Conservation (phyloP, 495 filamentous ascomycete genomes). For the Aspergillus olivimuriae region DNA sequence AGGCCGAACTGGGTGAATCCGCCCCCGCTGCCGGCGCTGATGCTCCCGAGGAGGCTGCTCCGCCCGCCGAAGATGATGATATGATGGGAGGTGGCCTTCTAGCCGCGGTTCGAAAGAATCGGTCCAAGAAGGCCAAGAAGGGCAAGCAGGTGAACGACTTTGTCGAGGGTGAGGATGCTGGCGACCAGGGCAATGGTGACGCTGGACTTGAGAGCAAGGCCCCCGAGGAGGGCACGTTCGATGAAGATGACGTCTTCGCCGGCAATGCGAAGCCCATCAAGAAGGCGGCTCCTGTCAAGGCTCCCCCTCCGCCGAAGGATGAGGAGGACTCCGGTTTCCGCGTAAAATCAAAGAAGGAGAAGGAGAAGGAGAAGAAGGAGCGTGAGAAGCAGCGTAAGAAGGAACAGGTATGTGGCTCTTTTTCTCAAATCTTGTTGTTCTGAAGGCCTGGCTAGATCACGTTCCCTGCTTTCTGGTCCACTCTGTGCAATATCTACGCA, state of each 20-base stretch:
- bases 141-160: constrained; percentile 66
- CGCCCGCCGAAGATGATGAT: constrained; percentile 48
- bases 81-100: constrained; percentile 61
- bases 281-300: constrained; percentile 36
- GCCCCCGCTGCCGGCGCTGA: constrained; percentile 47
- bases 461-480: no score
- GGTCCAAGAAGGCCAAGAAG: constrained; percentile 90
- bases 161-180: constrained; percentile 63
- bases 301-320: constrained; percentile 20
- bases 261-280: constrained; percentile 48
- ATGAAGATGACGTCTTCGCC: constrained; percentile 76
- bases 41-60: constrained; percentile 27
- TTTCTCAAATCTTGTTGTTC: no score
- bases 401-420: constrained; percentile 58
- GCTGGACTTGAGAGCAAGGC: constrained; percentile 59
- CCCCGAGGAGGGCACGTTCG: constrained; percentile 77
- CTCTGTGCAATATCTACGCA: background rate
- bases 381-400: constrained; percentile 89
- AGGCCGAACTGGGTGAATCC: constrained; percentile 84
- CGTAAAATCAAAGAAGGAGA: constrained; percentile 90
- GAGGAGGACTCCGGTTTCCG: constrained; percentile 58
- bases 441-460: no score
- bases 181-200: constrained; percentile 30
- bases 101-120: constrained; percentile 81
- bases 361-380: constrained; percentile 92